Evolutionary conservation across 352 stramenopile genomes (phyloP).

Genomic region (Paralagenidium karlingii): DNA sequence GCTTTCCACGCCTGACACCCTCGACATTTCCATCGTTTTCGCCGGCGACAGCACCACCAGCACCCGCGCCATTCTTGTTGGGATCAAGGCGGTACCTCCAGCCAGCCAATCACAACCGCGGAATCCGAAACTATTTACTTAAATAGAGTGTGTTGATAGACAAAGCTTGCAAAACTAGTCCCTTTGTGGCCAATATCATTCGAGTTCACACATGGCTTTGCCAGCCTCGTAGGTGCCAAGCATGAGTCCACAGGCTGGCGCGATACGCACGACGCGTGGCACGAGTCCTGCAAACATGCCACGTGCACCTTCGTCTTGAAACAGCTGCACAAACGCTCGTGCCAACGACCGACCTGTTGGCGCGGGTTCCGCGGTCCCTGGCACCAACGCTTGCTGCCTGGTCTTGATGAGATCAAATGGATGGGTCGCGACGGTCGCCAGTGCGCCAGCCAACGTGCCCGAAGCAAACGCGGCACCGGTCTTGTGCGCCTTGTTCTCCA

Average conservation of each 20-base stretch:
- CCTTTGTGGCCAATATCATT: too few relatives aligned
- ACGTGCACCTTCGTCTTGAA: slow-evolving; percentile 18
- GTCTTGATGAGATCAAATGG: slow-evolving; percentile 96
- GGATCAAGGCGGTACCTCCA: too few relatives aligned
- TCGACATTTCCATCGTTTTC: slow-evolving; percentile 77
- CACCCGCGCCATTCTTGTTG: slow-evolving; percentile 15
- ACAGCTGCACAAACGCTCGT: slow-evolving; percentile 37
- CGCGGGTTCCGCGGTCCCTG: slow-evolving; percentile 7
- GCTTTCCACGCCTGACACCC: neutral
- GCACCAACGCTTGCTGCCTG: slow-evolving; percentile 47
- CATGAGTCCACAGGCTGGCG: slow-evolving; percentile 69
- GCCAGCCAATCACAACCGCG: too few relatives aligned
- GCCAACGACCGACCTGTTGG: slow-evolving; percentile 11
- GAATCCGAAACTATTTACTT: too few relatives aligned
- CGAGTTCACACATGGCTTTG: too few relatives aligned
- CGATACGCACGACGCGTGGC: slow-evolving; percentile 54
- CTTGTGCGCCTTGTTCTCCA: slow-evolving; percentile 14
- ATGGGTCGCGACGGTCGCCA: slow-evolving; percentile 86
- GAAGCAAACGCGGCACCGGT: slow-evolving; percentile 70
- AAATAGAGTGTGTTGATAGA: too few relatives aligned
- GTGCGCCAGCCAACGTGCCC: slow-evolving; percentile 57
- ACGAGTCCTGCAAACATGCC: slow-evolving; percentile 33
- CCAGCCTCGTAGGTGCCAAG: slow-evolving; percentile 58
- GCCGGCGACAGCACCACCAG: slow-evolving; percentile 80
- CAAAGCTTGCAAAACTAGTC: too few relatives aligned